phyloP scores from a whole-genome alignment of 1,284 basidiomycete species.

The Tylopilus sp. region DNA sequence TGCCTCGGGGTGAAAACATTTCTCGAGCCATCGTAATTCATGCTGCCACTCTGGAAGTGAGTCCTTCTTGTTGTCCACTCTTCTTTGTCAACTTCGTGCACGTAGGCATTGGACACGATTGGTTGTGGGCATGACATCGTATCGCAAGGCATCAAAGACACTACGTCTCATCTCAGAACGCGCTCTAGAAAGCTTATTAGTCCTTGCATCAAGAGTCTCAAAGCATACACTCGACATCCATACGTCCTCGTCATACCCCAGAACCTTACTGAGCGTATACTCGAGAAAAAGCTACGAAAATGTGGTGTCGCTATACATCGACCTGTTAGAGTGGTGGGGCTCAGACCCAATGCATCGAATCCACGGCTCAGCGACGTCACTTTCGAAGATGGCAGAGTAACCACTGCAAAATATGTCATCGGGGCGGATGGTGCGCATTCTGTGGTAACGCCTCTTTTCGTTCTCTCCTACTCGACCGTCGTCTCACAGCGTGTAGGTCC shows the following conservation, averaged over 20 bases:
- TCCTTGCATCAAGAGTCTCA: conserved; percentile 14
- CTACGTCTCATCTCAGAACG: conserved; percentile 30
- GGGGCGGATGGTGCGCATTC: conserved; percentile 54
- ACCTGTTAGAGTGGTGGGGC: conserved; percentile 14
- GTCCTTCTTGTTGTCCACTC: not conserved
- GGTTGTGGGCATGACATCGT: conserved; percentile 29
- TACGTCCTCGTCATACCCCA: conserved; percentile 45
- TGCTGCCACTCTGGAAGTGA: conserved; percentile 29
- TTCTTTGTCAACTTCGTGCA: not conserved
- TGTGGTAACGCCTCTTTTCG: conserved; percentile 32
- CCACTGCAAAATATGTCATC: conserved; percentile 46
- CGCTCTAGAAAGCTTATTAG: conserved; percentile 29
- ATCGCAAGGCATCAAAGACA: conserved; percentile 36
- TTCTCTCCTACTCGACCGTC: not conserved
- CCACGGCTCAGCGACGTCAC: conserved; percentile 34
- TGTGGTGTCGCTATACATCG: conserved; percentile 18
- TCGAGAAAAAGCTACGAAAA: conserved; percentile 34
- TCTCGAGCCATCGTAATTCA: no score
- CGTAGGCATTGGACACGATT: conserved; percentile 45
- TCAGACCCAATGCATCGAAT: conserved; percentile 13
- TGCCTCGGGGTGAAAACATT: no score
- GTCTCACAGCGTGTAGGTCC: conserved; percentile 6
- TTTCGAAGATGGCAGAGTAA: conserved; percentile 46
- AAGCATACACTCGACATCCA: conserved; percentile 42
- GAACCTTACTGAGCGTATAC: conserved; percentile 42